Evolutionary conservation across 148 eudicot species (phyloP).

Genomic region (Chenopodium berlandieri): DNA sequence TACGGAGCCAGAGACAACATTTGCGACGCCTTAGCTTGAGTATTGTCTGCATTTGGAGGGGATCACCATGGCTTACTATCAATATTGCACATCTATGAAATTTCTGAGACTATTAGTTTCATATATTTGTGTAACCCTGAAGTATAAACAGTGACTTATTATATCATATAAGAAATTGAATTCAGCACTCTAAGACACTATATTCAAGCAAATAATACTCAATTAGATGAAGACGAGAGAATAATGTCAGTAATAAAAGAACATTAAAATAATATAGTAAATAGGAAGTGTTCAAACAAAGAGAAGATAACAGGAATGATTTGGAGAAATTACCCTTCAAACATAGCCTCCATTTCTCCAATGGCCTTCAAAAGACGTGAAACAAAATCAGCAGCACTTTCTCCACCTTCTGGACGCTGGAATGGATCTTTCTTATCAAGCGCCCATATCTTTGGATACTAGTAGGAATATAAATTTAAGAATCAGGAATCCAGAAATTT

Average conservation of each 20-base stretch:
- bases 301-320: neutral
- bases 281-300: neutral
- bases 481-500: neutral
- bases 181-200: neutral
- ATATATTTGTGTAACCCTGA: neutral
- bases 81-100: slow-evolving; percentile 65
- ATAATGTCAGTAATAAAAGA: neutral
- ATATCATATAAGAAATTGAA: too few relatives aligned
- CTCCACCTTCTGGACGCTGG: slow-evolving; percentile 82
- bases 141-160: neutral
- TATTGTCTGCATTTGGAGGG: slow-evolving; percentile 83
- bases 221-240: neutral
- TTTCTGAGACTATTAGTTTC: neutral
- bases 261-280: neutral
- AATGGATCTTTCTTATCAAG: slow-evolving; percentile 81
- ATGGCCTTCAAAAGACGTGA: slow-evolving; percentile 72
- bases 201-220: neutral
- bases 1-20: too few relatives aligned
- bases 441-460: slow-evolving; percentile 92
- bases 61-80: slow-evolving; percentile 95
- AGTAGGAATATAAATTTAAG: slow-evolving; percentile 11
- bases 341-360: slow-evolving; percentile 53
- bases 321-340: slow-evolving; percentile 51
- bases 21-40: slow-evolving; percentile 36
- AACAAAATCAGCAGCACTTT: slow-evolving; percentile 92